Evolutionary conservation across 2,329 filamentous ascomycete species (phyloP).

Genomic region (Zasmidium cellare): DNA sequence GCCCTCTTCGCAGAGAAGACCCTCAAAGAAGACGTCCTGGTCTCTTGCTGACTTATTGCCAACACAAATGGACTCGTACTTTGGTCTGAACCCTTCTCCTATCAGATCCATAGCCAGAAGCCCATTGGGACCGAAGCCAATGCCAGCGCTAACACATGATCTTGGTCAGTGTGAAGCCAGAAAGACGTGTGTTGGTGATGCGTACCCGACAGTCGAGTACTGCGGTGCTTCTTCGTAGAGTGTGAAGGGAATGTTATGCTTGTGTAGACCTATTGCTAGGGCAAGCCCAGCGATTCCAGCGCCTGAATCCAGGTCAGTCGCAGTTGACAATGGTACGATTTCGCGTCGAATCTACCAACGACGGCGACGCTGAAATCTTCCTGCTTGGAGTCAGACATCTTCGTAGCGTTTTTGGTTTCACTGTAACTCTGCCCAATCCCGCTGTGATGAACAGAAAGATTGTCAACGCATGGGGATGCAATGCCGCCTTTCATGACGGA

Average conservation of each 20-base stretch:
- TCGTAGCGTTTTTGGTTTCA: no score
- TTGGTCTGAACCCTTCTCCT: neutral
- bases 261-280: slow-evolving; percentile 25
- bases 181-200: neutral
- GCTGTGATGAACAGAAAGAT: no score
- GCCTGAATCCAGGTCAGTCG: slow-evolving; percentile 3
- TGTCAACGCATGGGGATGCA: no score
- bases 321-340: no score
- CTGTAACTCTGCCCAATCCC: no score
- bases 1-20: neutral
- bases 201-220: neutral
- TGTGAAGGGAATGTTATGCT: slow-evolving; percentile 20
- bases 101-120: neutral
- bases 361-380: neutral
- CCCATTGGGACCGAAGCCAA: neutral
- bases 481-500: no score
- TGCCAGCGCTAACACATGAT: neutral
- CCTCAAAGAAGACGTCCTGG: neutral
- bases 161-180: neutral
- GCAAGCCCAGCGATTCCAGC: slow-evolving; percentile 23
- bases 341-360: neutral
- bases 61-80: neutral
- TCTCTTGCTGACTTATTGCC: neutral
- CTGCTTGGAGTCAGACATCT: neutral
- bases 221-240: slow-evolving; percentile 15